Conservation (phyloP, 169 alveolate genomes). For the Plasmodium coatneyi region DNA sequence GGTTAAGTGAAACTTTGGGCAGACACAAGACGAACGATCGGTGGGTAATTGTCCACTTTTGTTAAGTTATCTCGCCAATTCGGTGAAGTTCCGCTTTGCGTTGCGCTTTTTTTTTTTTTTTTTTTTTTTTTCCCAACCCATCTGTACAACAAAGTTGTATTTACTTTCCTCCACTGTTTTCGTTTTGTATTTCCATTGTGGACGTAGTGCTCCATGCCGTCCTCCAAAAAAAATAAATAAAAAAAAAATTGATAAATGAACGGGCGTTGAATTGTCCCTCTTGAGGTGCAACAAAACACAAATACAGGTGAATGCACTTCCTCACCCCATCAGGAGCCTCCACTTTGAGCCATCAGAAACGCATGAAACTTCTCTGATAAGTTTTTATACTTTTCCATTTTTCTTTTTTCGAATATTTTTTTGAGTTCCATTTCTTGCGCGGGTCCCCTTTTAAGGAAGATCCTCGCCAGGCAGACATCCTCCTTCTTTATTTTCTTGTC, state of each 20-base stretch:
- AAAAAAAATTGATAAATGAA: background rate
- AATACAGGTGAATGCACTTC: background rate
- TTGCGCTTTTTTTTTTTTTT: background rate
- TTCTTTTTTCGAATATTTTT: constrained; percentile 45
- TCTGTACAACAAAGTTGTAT: background rate
- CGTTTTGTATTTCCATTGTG: background rate
- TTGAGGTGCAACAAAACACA: background rate
- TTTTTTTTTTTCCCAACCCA: background rate
- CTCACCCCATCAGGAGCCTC: background rate
- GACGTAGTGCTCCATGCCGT: background rate
- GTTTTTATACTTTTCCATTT: constrained; percentile 54
- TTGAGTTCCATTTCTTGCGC: constrained; percentile 51
- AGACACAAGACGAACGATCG: background rate
- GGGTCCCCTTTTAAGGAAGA: constrained; percentile 39
- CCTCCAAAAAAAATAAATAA: background rate
- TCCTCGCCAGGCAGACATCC: constrained; percentile 46
- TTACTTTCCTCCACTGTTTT: background rate
- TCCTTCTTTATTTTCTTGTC: constrained; percentile 60
- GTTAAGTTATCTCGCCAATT: background rate
- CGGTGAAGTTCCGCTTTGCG: background rate
- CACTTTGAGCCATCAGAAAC: constrained; percentile 23
- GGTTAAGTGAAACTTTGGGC: constrained; percentile 24
- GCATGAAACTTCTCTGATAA: constrained; percentile 36
- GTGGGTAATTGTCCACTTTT: background rate
- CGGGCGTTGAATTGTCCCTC: background rate